Base-by-base conservation (phyloP, 441 rosid genomes). In the Populus tomentosa region DNA sequence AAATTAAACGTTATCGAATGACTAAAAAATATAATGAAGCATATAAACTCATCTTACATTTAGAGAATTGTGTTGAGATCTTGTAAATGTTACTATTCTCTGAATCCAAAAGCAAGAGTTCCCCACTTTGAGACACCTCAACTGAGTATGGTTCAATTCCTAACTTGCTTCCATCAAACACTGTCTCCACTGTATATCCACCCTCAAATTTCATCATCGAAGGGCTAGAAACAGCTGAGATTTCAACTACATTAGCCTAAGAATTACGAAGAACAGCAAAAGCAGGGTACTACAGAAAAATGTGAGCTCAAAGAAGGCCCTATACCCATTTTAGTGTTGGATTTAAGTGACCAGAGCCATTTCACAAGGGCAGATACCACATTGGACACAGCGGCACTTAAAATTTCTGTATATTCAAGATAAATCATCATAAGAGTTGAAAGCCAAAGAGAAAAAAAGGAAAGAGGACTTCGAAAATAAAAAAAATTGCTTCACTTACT, bases 91-190 rank as follows among this genome's bases (percentile, higher is more conserved):
- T 95, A 76, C 91, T 92, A 80, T 91, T 94, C 56, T 90, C 87
- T 69, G 97, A 89, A 82, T 95, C 98, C 75, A 95, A 85, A 77
- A 94, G 80, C 72, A 95, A 86, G 59, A 95, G 87, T 80, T 95
- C 98, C 73, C 97, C 98, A 73, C 81, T 84, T 0, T 97, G 88
- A 73, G 91, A 82, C 68, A 90, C 84, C 85, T 90, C 89, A 33
- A 95, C 89, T 1, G 92, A 85, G 80, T 85, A 81, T 4, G 99
- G 98, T 78, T 92, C 97, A 77, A 94, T 86, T 46, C 97, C 99
- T 69, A 94, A 92, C 84, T 94, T 92, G 78, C 95, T 94, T 80
- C 98, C 99, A 81, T 95, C 99, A 80, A 94, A 86, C 67, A 94
- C 95, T 7, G 99, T 95, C 80, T 93, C 98, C 82, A 92, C 97